Evolutionary conservation across 2,329 filamentous ascomycete genomes (phyloP).

Genomic region (Pseudocercospora crystallina): DNA sequence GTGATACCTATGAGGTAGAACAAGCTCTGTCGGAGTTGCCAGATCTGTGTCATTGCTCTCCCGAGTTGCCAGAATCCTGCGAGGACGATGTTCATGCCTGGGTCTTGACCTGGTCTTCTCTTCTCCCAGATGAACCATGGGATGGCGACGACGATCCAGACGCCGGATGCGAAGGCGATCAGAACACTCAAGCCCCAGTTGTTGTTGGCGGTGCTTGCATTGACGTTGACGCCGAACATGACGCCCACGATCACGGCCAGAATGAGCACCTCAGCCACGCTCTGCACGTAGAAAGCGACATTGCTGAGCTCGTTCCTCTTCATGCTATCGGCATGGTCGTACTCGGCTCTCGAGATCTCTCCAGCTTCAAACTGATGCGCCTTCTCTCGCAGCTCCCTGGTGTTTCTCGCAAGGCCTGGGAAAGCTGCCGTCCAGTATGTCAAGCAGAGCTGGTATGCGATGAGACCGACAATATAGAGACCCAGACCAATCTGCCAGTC

Average conservation of each 20-base stretch:
- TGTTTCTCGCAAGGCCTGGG: conserved; percentile 58
- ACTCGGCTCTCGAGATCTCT: conserved; percentile 58
- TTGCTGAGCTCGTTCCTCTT: conserved; percentile 65
- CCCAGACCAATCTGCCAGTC: conserved; percentile 62
- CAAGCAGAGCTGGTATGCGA: conserved; percentile 65
- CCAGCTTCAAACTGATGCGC: conserved; percentile 53
- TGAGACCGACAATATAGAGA: conserved; percentile 66
- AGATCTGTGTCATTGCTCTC: conserved; percentile 59
- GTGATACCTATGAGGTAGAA: conserved; percentile 64
- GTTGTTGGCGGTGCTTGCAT: conserved; percentile 59
- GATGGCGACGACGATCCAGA: conserved; percentile 63
- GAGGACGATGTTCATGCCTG: conserved; percentile 53
- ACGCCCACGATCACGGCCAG: conserved; percentile 65
- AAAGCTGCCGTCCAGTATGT: conserved; percentile 70
- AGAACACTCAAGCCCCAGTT: conserved; percentile 66
- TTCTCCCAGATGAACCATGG: conserved; percentile 69
- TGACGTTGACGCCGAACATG: conserved; percentile 61
- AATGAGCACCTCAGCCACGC: conserved; percentile 61
- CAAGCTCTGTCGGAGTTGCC: conserved; percentile 64
- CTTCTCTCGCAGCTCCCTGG: conserved; percentile 49
- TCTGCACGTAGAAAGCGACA: conserved; percentile 64
- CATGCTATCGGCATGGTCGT: conserved; percentile 61
- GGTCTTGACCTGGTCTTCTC: conserved; percentile 58
- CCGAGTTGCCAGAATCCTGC: conserved; percentile 64
- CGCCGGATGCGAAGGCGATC: conserved; percentile 63